A percentile compares a stretch with the other conserved stretches of the same genome.
phyloP scores from a whole-genome alignment of 1,139 yeast species.

The Suhomyces wounanorum region DNA sequence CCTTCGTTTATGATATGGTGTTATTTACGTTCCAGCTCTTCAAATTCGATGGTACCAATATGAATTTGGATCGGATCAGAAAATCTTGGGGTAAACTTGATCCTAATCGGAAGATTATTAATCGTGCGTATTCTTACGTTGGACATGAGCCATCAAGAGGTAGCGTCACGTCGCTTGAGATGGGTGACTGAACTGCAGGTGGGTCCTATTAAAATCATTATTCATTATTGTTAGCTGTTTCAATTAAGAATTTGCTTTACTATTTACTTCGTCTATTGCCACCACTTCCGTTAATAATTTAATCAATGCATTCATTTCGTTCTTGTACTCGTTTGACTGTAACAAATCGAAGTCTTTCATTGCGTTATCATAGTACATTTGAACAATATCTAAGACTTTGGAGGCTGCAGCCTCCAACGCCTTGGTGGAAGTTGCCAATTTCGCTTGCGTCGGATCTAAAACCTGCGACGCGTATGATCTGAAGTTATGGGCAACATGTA shows the following conservation, averaged over 20 bases:
- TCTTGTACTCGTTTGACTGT: conserved; percentile 20
- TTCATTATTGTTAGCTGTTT: conserved; percentile 1
- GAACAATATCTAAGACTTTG: conserved; percentile 12
- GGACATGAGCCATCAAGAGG: conserved; percentile 33
- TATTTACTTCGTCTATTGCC: conserved; percentile 1
- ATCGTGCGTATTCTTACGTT: conserved; percentile 38
- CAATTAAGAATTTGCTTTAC: background rate
- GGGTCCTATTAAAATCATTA: background rate
- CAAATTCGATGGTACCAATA: conserved; percentile 40
- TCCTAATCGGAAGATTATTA: conserved; percentile 44
- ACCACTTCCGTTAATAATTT: conserved; percentile 21
- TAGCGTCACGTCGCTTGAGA: conserved; percentile 14
- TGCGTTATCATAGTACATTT: conserved; percentile 7
- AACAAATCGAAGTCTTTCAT: conserved; percentile 7
- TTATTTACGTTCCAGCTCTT: conserved; percentile 33
- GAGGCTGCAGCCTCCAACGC: conserved; percentile 11
- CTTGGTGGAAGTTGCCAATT: conserved; percentile 11
- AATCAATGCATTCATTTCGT: conserved; percentile 25
- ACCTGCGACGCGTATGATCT: conserved; percentile 11
- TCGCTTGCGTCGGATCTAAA: conserved; percentile 16
- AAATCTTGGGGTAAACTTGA: conserved; percentile 47
- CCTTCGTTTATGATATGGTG: conserved; percentile 36
- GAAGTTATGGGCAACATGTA: conserved; percentile 10
- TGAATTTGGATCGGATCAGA: conserved; percentile 50
- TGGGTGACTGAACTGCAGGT: background rate